Base-by-base conservation (phyloP, 2,329 filamentous ascomycete species). In the Diplocarpon rosae region DNA sequence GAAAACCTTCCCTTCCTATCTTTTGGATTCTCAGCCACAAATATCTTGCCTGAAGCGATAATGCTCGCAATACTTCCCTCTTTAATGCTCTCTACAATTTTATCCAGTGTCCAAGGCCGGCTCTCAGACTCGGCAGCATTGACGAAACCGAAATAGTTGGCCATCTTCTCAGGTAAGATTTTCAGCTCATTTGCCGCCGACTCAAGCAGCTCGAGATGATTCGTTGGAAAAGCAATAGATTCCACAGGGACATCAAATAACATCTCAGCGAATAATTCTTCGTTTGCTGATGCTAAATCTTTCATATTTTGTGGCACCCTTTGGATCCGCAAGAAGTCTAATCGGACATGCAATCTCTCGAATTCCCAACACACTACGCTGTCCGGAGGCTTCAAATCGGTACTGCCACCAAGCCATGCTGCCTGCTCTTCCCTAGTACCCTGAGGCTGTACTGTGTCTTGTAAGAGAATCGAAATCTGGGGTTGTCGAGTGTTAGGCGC, bases 391-490 rank as follows among this genome's bases (percentile, higher is more conserved):
- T 31, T 44, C 11, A 59, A 35, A 24, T 56, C 50, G 11, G 43
- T 40, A 35, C 45, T 51, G 27, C 45, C 39, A 1, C 39, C 40
- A 10, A 50, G 37, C 47, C 51, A 52, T 27, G 30, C 35, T 29
- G 16, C 32, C 12, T 39, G 39, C 5, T 24, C 39, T 35, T 13
- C 31, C 13, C 36, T 27, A 20, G 20, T 5, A 2, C 13, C 15
- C 1, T 17, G 15, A 16, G 16, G 33, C 5, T 34, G 35, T 17
- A 30, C 38, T 39, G 29, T 39, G 15, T 15, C 13, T 14, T 48
- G 52, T 34, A 60, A 37, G 14, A 38, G 35, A 32, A 61, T 43
- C 14, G 45, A 55, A 14, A 58, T 38, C 9, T 45, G 38, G 1
- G 43, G 20, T 24, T 27, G 28, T 17, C 39, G 24, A 20, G 4